Percentiles rank a stretch among this genome's conserved stretches.
These are phyloP conservation scores for Corylus avellana DNA, from an alignment of 306 rosid species.

Conservation along the genomic window DNA sequence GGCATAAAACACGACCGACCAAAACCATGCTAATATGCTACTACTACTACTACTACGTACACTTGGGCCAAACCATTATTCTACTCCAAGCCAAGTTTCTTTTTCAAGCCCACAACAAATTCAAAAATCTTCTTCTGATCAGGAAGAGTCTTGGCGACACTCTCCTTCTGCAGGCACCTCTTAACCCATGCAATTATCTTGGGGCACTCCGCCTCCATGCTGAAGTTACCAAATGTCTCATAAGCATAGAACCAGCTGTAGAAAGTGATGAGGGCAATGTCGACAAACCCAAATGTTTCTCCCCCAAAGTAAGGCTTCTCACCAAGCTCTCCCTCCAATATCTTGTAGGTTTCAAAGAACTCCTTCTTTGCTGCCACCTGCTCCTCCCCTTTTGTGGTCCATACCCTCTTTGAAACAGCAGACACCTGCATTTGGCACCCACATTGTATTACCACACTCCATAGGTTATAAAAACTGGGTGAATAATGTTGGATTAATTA, in stretches of 20 bases:
- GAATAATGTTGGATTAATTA: too few relatives aligned
- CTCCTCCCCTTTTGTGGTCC: slow-evolving; percentile 31
- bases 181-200: slow-evolving; percentile 44
- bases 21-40: too few relatives aligned
- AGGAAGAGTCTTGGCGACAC: slow-evolving; percentile 37
- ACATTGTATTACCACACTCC: neutral
- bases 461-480: too few relatives aligned
- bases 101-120: neutral
- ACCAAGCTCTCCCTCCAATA: slow-evolving; percentile 29
- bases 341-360: slow-evolving; percentile 35
- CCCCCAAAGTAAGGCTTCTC: neutral
- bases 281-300: slow-evolving; percentile 51
- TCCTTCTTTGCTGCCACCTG: slow-evolving; percentile 36
- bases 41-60: too few relatives aligned
- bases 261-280: slow-evolving; percentile 44
- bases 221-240: slow-evolving; percentile 34
- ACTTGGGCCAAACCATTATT: neutral
- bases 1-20: neutral
- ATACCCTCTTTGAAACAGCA: slow-evolving; percentile 10
- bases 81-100: neutral
- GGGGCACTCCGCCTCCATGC: slow-evolving; percentile 38
- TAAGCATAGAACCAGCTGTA: slow-evolving; percentile 39
- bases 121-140: slow-evolving; percentile 37
- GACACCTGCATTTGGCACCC: slow-evolving; percentile 23
- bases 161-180: slow-evolving; percentile 42